These are phyloP conservation scores for Cladosporium velox DNA, from an alignment of 2,329 filamentous ascomycete species.

Conservation along the genomic window DNA sequence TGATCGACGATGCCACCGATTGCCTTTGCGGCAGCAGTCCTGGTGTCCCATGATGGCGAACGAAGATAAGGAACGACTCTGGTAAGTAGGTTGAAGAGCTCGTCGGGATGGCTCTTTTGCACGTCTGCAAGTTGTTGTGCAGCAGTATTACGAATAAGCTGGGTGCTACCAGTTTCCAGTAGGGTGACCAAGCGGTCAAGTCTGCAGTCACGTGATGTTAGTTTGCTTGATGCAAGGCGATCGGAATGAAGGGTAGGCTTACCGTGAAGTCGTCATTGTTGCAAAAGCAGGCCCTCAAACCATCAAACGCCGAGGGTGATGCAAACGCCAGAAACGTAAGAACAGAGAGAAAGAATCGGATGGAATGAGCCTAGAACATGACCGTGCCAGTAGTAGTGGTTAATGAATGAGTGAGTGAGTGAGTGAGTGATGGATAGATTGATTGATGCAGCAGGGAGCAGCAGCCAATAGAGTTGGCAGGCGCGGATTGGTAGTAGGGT, in stretches of 20 bases:
- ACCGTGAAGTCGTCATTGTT: conserved; percentile 31
- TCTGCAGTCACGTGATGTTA: conserved; percentile 34
- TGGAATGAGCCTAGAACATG: neutral
- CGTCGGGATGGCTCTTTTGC: conserved; percentile 96
- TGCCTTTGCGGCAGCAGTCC: conserved; percentile 89
- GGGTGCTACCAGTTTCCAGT: conserved; percentile 95
- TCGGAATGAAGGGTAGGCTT: conserved; percentile 18
- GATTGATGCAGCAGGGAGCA: neutral
- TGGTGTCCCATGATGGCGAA: conserved; percentile 95
- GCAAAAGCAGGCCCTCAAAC: conserved; percentile 20
- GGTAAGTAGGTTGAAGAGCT: conserved; percentile 91
- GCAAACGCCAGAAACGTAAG: conserved; percentile 19
- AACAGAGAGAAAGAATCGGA: conserved; percentile 20
- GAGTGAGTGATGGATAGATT: neutral
- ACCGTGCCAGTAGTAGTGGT: neutral
- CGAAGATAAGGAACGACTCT: conserved; percentile 93
- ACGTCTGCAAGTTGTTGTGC: conserved; percentile 96
- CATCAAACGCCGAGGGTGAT: conserved; percentile 22
- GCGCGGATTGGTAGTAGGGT: neutral
- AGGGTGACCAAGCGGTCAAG: conserved; percentile 63
- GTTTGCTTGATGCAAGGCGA: neutral
- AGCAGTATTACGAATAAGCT: conserved; percentile 92
- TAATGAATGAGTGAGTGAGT: neutral
- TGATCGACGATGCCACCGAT: conserved; percentile 92
- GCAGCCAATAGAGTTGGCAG: neutral